Evolutionary conservation across 495 filamentous ascomycete genomes (phyloP).

Genomic region (Staphylotrichum longicolle): DNA sequence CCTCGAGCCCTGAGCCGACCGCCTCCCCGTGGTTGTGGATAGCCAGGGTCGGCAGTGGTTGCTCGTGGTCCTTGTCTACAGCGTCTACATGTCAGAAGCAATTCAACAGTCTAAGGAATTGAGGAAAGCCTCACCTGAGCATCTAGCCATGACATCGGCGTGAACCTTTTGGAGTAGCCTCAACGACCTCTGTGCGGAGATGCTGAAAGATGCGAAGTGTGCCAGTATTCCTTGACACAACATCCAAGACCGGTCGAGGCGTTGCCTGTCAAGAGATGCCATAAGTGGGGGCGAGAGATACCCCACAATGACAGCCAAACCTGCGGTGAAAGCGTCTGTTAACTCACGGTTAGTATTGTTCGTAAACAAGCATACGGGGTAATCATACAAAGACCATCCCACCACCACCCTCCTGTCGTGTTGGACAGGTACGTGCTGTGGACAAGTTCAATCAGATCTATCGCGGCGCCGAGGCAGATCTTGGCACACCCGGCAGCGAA

Average conservation of each 20-base stretch:
- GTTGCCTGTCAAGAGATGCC: slow-evolving; percentile 14
- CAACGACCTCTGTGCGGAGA: slow-evolving; percentile 24
- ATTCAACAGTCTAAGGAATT: no score
- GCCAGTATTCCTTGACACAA: slow-evolving; percentile 22
- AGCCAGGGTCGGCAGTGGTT: neutral
- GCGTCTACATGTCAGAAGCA: neutral
- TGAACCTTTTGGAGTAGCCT: slow-evolving; percentile 23
- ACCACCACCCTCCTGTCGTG: slow-evolving; percentile 48
- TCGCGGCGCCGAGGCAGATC: slow-evolving; percentile 41
- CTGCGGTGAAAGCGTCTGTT: slow-evolving; percentile 45
- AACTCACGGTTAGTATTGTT: neutral
- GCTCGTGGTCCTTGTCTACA: slow-evolving; percentile 5
- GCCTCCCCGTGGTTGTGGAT: neutral
- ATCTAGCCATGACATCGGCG: slow-evolving; percentile 22
- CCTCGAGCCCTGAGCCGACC: neutral
- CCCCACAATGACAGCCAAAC: slow-evolving; percentile 38
- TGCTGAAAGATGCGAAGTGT: slow-evolving; percentile 27
- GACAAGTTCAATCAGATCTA: slow-evolving; percentile 42
- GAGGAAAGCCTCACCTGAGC: neutral
- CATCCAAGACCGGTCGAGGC: slow-evolving; percentile 21
- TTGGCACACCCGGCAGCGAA: slow-evolving; percentile 40
- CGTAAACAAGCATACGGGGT: neutral
- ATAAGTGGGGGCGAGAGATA: slow-evolving; percentile 16
- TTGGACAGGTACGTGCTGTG: slow-evolving; percentile 41
- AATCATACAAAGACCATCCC: slow-evolving; percentile 46